Percentiles rank a stretch among this genome's conserved stretches.
Evolutionary conservation across 805 yeast genomes (phyloP).

Genomic region (Saturnispora quitensis): DNA sequence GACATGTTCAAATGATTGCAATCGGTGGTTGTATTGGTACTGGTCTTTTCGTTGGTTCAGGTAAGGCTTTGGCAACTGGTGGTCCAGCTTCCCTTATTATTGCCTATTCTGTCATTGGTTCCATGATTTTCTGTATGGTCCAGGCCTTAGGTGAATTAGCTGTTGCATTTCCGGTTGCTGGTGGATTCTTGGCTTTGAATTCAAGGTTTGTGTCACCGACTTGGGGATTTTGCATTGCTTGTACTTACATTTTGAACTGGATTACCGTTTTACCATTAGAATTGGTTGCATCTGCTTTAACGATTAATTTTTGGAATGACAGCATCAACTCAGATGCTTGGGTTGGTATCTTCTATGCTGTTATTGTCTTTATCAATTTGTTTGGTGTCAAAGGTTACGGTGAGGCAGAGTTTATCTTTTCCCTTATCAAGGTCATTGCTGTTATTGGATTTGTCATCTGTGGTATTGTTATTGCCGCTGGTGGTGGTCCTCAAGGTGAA

Average conservation of each 20-base stretch:
- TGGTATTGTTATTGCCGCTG: conserved; percentile 43
- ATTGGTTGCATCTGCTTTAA: conserved; percentile 44
- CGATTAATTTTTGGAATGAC: conserved; percentile 38
- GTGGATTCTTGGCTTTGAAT: conserved; percentile 48
- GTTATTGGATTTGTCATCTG: conserved; percentile 47
- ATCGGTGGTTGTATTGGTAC: conserved; percentile 77
- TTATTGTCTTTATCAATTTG: conserved; percentile 41
- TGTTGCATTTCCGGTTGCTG: conserved; percentile 51
- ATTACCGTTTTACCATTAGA: conserved; percentile 42
- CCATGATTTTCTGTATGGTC: conserved; percentile 49
- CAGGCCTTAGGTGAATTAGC: conserved; percentile 55
- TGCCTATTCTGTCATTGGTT: conserved; percentile 46
- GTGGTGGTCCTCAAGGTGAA: conserved; percentile 53
- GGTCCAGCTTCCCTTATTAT: conserved; percentile 63
- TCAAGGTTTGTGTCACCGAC: conserved; percentile 48
- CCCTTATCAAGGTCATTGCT: conserved; percentile 44
- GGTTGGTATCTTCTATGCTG: conserved; percentile 42
- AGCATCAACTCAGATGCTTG: conserved; percentile 40
- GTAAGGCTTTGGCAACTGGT: conserved; percentile 46
- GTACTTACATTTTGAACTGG: conserved; percentile 47
- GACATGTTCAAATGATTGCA: conserved; percentile 72
- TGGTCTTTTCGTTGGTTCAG: conserved; percentile 68
- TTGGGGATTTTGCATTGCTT: conserved; percentile 50
- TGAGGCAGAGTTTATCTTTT: conserved; percentile 52
- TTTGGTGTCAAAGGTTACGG: conserved; percentile 58